phyloP scores from a whole-genome alignment of 139 green algal genomes.

The Protoeuglena noctilucae region DNA sequence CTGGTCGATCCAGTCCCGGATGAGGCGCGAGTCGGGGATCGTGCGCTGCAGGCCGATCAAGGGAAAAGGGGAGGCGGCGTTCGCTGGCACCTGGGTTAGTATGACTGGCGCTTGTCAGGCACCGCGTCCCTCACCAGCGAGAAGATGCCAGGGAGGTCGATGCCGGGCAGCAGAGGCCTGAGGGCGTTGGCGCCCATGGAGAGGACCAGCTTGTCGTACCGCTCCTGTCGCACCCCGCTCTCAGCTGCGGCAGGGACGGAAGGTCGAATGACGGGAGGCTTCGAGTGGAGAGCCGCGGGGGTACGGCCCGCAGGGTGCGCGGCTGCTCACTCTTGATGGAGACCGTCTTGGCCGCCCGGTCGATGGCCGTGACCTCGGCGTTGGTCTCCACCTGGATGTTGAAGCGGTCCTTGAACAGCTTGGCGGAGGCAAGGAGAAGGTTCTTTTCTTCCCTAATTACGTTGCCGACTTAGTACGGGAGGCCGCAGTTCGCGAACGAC shows the following conservation, averaged over 20 bases:
- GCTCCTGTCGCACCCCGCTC: too few relatives aligned
- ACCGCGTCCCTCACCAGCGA: too few relatives aligned
- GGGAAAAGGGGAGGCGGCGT: too few relatives aligned
- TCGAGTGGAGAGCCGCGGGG: too few relatives aligned
- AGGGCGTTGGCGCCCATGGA: slow-evolving; percentile 20
- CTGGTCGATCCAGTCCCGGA: neutral
- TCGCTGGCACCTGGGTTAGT: too few relatives aligned
- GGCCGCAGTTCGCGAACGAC: slow-evolving; percentile 36
- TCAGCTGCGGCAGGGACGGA: too few relatives aligned
- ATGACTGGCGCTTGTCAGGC: too few relatives aligned
- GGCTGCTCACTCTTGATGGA: too few relatives aligned
- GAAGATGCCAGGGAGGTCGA: slow-evolving; percentile 35
- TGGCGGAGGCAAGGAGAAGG: slow-evolving; percentile 23
- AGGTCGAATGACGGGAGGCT: too few relatives aligned
- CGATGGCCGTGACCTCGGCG: slow-evolving; percentile 14
- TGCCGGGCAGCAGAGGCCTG: slow-evolving; percentile 24
- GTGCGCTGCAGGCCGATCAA: too few relatives aligned
- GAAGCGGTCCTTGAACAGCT: slow-evolving; percentile 32
- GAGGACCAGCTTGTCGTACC: slow-evolving; percentile 32
- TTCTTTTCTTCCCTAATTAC: slow-evolving; percentile 23
- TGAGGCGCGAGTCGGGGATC: slow-evolving; percentile 16
- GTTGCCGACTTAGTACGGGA: slow-evolving; percentile 28
- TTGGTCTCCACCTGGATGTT: slow-evolving; percentile 24
- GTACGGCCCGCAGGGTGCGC: too few relatives aligned
- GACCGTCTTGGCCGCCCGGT: slow-evolving; percentile 13